Conservation (phyloP, 108 stramenopile genomes). For the Epipyxis sp. region DNA sequence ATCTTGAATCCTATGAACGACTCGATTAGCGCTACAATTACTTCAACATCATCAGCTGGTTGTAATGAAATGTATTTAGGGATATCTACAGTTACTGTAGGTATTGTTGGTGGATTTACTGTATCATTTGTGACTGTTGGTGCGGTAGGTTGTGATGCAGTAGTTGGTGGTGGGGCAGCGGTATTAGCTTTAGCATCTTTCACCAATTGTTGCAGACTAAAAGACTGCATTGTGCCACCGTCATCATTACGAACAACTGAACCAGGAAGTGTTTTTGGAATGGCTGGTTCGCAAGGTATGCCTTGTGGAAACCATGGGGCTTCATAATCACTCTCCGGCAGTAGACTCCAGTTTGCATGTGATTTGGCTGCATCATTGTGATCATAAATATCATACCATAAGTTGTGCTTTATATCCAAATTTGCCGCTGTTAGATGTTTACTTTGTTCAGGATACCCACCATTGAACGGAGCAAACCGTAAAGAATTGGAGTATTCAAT, state of each 20-base stretch:
- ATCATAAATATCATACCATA: constrained; percentile 70
- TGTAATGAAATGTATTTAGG: too few species aligned
- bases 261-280: constrained; percentile 42
- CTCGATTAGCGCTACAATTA: too few species aligned
- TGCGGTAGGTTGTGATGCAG: too few species aligned
- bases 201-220: constrained; percentile 1
- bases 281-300: constrained; percentile 34
- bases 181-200: constrained; percentile 3
- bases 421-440: constrained; percentile 52
- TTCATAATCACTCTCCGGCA: constrained; percentile 30
- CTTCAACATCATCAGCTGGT: too few species aligned
- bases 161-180: not conserved
- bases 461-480: constrained; percentile 61
- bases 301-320: constrained; percentile 43
- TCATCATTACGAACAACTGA: constrained; percentile 21
- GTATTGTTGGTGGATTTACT: too few species aligned
- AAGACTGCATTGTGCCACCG: constrained; percentile 11
- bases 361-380: constrained; percentile 65
- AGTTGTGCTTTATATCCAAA: constrained; percentile 55
- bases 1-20: too few species aligned
- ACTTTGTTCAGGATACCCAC: constrained; percentile 54
- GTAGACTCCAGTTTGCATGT: constrained; percentile 42
- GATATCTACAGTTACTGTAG: too few species aligned
- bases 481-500: constrained; percentile 66
- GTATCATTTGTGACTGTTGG: too few species aligned